Evolutionary conservation across 2,329 filamentous ascomycete genomes (phyloP).

Genomic region (Arthrobotrys sphaeroides): DNA sequence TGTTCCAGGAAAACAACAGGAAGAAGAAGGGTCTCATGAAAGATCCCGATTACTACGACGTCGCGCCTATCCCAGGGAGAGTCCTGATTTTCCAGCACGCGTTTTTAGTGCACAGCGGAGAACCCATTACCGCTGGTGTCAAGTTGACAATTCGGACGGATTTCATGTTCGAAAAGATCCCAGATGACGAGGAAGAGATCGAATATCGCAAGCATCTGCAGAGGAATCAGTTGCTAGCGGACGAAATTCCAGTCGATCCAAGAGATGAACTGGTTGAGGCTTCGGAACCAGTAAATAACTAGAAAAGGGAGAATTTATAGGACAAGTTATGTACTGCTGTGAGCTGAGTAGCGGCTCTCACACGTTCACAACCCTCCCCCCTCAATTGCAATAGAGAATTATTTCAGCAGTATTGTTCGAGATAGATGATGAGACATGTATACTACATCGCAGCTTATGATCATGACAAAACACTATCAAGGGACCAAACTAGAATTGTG

Average conservation of each 20-base stretch:
- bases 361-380: no score
- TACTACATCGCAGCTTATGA: no score
- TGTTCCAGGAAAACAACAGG: constrained; percentile 8
- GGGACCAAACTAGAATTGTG: no score
- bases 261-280: constrained; percentile 24
- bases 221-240: constrained; percentile 39
- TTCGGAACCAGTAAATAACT: background rate
- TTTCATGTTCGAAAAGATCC: constrained; percentile 50
- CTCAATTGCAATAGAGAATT: no score
- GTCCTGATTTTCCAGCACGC: constrained; percentile 55
- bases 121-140: constrained; percentile 48
- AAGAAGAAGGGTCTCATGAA: constrained; percentile 28
- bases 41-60: constrained; percentile 39
- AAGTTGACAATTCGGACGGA: constrained; percentile 54
- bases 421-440: no score
- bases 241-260: constrained; percentile 45
- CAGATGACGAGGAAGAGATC: constrained; percentile 42
- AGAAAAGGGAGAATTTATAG: background rate
- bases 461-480: no score
- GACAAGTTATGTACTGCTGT: no score
- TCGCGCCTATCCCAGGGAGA: constrained; percentile 50
- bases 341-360: no score
- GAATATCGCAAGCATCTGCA: constrained; percentile 48
- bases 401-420: no score
- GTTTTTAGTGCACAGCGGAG: constrained; percentile 53